Conservation (phyloP, 1,139 yeast genomes). For the Kodamaea anthophila region DNA sequence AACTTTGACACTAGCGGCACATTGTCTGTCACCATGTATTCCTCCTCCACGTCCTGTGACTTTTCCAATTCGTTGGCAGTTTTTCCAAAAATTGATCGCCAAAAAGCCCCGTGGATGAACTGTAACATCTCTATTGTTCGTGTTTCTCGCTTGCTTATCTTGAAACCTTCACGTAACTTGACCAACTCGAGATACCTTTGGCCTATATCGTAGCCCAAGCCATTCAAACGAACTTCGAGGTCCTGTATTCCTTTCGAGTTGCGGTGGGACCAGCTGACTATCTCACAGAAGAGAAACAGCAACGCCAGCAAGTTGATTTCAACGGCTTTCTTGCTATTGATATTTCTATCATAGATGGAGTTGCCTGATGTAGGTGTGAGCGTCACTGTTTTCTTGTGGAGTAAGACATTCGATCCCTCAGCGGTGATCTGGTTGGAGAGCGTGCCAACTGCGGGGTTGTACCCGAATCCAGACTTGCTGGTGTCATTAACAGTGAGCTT, state of each 20-base stretch:
- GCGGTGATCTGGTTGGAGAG: constrained; percentile 33
- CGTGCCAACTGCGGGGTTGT: constrained; percentile 41
- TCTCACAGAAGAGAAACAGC: constrained; percentile 66
- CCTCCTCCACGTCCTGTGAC: constrained; percentile 75
- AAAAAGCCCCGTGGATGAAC: constrained; percentile 73
- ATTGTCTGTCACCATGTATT: constrained; percentile 83
- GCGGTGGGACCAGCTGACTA: constrained; percentile 60
- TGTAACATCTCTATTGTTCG: constrained; percentile 74
- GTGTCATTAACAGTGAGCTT: constrained; percentile 32
- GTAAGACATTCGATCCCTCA: constrained; percentile 29
- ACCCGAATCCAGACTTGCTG: constrained; percentile 36
- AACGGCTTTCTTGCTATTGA: constrained; percentile 52
- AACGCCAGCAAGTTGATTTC: constrained; percentile 65
- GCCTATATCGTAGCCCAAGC: constrained; percentile 67
- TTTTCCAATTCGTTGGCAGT: constrained; percentile 84
- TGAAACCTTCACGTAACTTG: constrained; percentile 49
- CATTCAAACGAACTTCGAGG: constrained; percentile 67
- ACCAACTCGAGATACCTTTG: constrained; percentile 38
- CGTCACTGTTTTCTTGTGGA: constrained; percentile 28
- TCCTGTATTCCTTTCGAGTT: constrained; percentile 69
- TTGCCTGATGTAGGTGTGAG: constrained; percentile 27
- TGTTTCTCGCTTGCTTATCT: constrained; percentile 63
- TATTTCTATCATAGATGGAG: constrained; percentile 62
- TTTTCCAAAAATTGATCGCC: constrained; percentile 79
- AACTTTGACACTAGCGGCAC: constrained; percentile 71